Evolutionary conservation across 768 basidiomycete species (phyloP).

Genomic region (Gymnopilus dilepis): DNA sequence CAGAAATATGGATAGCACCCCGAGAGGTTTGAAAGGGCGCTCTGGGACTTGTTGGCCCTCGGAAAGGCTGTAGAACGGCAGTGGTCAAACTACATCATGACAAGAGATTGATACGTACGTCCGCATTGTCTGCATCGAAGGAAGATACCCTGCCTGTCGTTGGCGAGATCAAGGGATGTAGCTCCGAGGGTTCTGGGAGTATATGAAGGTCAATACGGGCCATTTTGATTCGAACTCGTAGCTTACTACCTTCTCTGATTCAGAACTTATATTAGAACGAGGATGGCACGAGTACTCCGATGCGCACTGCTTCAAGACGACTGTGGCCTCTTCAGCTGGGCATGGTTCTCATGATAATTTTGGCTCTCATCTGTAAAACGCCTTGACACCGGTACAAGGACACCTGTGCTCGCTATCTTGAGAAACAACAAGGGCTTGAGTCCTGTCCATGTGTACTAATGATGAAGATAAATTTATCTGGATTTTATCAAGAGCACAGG

Average conservation of each 20-base stretch:
- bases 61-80: neutral
- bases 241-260: neutral
- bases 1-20: neutral
- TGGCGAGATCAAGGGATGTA: neutral
- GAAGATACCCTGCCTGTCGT: neutral
- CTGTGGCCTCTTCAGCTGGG: neutral
- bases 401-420: neutral
- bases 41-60: neutral
- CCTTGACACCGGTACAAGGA: neutral
- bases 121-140: neutral
- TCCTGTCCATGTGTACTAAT: too few relatives aligned
- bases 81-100: neutral
- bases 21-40: neutral
- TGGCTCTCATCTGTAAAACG: neutral
- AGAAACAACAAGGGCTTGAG: neutral
- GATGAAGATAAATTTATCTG: too few relatives aligned
- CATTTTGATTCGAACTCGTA: neutral
- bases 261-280: neutral
- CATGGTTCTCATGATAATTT: neutral
- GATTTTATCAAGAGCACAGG: too few relatives aligned
- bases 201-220: neutral
- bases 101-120: neutral
- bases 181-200: neutral
- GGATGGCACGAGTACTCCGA: too few relatives aligned
- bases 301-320: neutral